A percentile compares a stretch with the other conserved stretches of the same genome.
Conservation (phyloP, 208 protist genomes). For the Borovskyia barvae region DNA sequence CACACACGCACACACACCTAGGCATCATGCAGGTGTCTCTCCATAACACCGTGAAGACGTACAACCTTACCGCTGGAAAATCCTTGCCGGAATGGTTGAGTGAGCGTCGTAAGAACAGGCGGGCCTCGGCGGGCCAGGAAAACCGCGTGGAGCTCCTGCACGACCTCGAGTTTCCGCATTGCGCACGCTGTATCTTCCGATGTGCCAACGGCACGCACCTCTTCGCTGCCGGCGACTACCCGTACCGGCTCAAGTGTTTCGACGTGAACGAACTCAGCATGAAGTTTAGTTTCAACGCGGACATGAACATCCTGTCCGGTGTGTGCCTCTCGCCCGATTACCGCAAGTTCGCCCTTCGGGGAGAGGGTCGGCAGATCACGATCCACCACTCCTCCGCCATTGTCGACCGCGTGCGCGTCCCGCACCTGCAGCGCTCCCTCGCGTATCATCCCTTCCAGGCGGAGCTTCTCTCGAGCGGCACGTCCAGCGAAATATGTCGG, state of each 20-base stretch:
- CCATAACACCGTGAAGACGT: conserved; percentile 86
- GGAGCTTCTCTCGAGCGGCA: conserved; percentile 77
- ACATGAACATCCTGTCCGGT: conserved; percentile 81
- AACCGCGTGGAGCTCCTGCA: conserved; percentile 86
- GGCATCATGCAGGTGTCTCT: conserved; percentile 76
- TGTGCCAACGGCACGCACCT: conserved; percentile 82
- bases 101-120: conserved; percentile 71
- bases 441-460: conserved; percentile 68
- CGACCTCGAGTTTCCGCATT: conserved; percentile 89
- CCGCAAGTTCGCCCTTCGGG: conserved; percentile 85
- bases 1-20: no score
- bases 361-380: conserved; percentile 78
- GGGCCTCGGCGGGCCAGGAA: conserved; percentile 39
- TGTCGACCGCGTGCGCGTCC: conserved; percentile 78
- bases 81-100: conserved; percentile 85
- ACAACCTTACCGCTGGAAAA: conserved; percentile 88
- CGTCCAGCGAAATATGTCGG: conserved; percentile 73
- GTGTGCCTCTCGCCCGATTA: conserved; percentile 86
- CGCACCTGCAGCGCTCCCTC: conserved; percentile 80
- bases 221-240: conserved; percentile 87
- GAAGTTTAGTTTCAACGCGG: conserved; percentile 91
- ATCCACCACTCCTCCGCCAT: conserved; percentile 82
- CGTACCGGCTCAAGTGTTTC: conserved; percentile 87
- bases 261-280: conserved; percentile 89
- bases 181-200: conserved; percentile 72